These are phyloP conservation scores for Yarrowia galli DNA, from an alignment of 1,139 yeast species.

Conservation along the genomic window DNA sequence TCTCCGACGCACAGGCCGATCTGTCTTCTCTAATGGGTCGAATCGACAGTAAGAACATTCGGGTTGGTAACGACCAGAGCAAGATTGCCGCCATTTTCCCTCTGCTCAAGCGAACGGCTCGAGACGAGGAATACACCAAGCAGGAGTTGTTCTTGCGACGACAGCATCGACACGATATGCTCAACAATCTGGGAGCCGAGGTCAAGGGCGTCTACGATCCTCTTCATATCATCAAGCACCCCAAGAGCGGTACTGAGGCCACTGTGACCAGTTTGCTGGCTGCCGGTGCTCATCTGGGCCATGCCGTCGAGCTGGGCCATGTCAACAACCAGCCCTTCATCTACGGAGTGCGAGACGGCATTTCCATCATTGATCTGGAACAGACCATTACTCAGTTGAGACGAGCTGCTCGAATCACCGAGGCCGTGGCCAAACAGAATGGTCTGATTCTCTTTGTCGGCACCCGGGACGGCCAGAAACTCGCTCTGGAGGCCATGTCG, in stretches of 20 bases:
- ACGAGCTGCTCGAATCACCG: slow-evolving; percentile 79
- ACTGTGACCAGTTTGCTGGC: slow-evolving; percentile 77
- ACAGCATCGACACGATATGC: slow-evolving; percentile 60
- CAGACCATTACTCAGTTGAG: slow-evolving; percentile 77
- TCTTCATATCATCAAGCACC: slow-evolving; percentile 66
- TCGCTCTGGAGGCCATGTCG: slow-evolving; percentile 82
- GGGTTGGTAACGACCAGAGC: slow-evolving; percentile 25
- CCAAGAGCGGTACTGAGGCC: slow-evolving; percentile 63
- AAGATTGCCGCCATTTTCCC: slow-evolving; percentile 45
- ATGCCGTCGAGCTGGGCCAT: slow-evolving; percentile 78
- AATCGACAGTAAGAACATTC: slow-evolving; percentile 23
- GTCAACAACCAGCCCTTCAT: slow-evolving; percentile 88
- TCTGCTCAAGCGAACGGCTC: slow-evolving; percentile 50
- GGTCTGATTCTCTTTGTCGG: slow-evolving; percentile 88
- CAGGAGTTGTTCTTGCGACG: slow-evolving; percentile 83
- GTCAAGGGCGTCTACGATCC: slow-evolving; percentile 71
- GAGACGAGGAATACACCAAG: slow-evolving; percentile 63
- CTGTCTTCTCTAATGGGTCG: slow-evolving; percentile 18
- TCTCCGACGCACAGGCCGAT: background rate
- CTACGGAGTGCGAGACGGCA: slow-evolving; percentile 85
- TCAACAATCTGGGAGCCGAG: slow-evolving; percentile 69
- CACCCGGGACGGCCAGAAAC: slow-evolving; percentile 77
- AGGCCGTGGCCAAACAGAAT: slow-evolving; percentile 82
- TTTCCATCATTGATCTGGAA: slow-evolving; percentile 88
- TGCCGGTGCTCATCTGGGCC: slow-evolving; percentile 95